Evolutionary conservation across 495 filamentous ascomycete genomes (phyloP), one percentile per base, ranked within the genome.

Genomic region (Glonium stellatum): DNA sequence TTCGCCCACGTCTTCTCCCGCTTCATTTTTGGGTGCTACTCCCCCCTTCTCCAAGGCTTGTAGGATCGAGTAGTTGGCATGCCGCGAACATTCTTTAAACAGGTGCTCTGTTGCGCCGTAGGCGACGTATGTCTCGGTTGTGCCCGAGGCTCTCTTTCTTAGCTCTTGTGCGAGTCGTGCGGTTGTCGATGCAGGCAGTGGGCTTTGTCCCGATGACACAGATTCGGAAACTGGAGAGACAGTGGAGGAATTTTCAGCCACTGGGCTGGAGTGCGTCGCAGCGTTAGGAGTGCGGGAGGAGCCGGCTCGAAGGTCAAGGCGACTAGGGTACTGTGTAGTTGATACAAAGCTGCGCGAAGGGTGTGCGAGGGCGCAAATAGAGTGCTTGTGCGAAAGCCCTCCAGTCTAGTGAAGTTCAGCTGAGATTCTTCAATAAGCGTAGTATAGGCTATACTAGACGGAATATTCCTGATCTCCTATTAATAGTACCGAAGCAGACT

Each of bases 101-200:
- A 96, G 77, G 52, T 80, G 78, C 73, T 93, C 84, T 21, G 90
- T 95, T 54, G 84, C 82, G 56, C 82, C 83, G 67, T 88, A 90
- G 13, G 88, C 87, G 34, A 86, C 76, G 69, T 93, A 95, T 1
- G 84, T 85, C 59, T 88, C 84, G 27, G 61, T 62, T 31, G 55
- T 54, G 21, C 60, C 31, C 9, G 62, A 61, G 12, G 60, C 60
- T 56, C 23, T 58, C 42, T 62, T 52, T 10, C 62, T 41, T 4
- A 65, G 13, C 53, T 54, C 42, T 22, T 19, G 11, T 18, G 65
- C 65, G 4, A 64, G n/a, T 13, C 55, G 21, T 0, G 41, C 53
- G 25, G 23, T 31, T 39, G 58, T 27, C 4, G 34, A 42, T 21
- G 31, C 36, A 2, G 52, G 36, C 18, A 42, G 34, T 37, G 31